These are phyloP conservation scores for Berberis vulgaris DNA, from an alignment of 164 flowering plant genomes.

Conservation along the genomic window DNA sequence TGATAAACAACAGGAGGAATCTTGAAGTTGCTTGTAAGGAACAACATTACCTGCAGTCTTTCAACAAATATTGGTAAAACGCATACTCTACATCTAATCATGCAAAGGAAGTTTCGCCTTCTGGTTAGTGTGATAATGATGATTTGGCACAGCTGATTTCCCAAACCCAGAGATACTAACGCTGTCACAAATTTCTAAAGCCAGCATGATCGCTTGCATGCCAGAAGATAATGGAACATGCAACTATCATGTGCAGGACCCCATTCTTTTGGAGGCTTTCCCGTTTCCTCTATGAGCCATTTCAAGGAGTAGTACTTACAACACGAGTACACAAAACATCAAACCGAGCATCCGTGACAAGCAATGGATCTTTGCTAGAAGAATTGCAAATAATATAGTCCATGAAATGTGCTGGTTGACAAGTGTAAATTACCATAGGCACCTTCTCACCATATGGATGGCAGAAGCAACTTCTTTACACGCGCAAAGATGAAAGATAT, in stretches of 20 bases:
- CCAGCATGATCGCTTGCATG: constrained; percentile 93
- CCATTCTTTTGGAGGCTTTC: constrained; percentile 65
- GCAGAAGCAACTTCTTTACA: constrained; percentile 66
- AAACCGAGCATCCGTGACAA: constrained; percentile 76
- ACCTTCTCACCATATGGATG: constrained; percentile 77
- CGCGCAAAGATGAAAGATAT: constrained; percentile 73
- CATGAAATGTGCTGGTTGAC: constrained; percentile 79
- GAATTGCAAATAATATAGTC: constrained; percentile 67
- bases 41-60: constrained; percentile 46
- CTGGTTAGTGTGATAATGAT: constrained; percentile 93
- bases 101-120: constrained; percentile 77
- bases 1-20: constrained; percentile 66
- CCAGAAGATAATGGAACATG: constrained; percentile 94
- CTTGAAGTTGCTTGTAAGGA: constrained; percentile 54
- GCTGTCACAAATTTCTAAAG: constrained; percentile 76
- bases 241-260: constrained; percentile 56
- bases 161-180: constrained; percentile 93
- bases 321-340: constrained; percentile 74
- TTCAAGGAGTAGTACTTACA: constrained; percentile 92
- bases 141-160: constrained; percentile 58
- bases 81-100: constrained; percentile 88
- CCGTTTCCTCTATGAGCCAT: constrained; percentile 48
- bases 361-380: constrained; percentile 58
- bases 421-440: constrained; percentile 75
- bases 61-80: constrained; percentile 56